Percentiles rank a stretch among this genome's conserved stretches.
Evolutionary conservation across 768 basidiomycete species (phyloP).

Genomic region (Peribolospora baueri): DNA sequence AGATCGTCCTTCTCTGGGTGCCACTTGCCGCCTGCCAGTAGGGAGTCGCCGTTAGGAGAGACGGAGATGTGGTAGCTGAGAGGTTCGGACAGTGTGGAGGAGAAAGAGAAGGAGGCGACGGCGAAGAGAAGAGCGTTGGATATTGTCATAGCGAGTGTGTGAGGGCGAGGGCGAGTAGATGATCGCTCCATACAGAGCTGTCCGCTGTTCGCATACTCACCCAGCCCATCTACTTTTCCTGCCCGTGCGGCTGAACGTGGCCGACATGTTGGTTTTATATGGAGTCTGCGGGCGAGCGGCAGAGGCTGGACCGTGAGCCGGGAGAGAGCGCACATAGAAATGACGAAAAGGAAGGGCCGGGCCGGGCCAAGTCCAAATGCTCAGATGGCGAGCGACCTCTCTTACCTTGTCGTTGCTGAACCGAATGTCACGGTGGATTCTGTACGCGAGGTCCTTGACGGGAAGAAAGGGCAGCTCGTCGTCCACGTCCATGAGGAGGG

Average conservation of each 20-base stretch:
- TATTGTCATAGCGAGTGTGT: neutral
- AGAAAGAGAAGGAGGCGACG: conserved; percentile 5
- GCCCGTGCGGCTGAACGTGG: conserved; percentile 68
- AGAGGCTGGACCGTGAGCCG: conserved; percentile 2
- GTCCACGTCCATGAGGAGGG: conserved; percentile 45
- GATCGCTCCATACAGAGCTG: neutral
- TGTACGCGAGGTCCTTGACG: conserved; percentile 68
- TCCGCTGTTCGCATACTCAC: neutral
- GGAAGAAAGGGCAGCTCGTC: conserved; percentile 66
- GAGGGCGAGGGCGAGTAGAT: neutral
- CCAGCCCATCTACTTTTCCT: conserved; percentile 65
- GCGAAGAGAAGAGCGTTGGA: conserved; percentile 4
- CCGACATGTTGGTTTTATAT: conserved; percentile 61
- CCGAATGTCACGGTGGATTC: conserved; percentile 77
- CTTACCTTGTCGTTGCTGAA: conserved; percentile 66
- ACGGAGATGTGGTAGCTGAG: neutral
- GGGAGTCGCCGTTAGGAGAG: conserved; percentile 3
- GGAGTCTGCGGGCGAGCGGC: conserved; percentile 31
- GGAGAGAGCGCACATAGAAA: neutral
- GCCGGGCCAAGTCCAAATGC: neutral
- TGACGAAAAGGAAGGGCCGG: neutral
- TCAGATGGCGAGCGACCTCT: neutral
- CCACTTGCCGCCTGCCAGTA: conserved; percentile 38
- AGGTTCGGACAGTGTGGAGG: too few species aligned
- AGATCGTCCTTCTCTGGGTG: conserved; percentile 40